Conservation (phyloP, 441 rosid species). For the Oxalis stricta region DNA sequence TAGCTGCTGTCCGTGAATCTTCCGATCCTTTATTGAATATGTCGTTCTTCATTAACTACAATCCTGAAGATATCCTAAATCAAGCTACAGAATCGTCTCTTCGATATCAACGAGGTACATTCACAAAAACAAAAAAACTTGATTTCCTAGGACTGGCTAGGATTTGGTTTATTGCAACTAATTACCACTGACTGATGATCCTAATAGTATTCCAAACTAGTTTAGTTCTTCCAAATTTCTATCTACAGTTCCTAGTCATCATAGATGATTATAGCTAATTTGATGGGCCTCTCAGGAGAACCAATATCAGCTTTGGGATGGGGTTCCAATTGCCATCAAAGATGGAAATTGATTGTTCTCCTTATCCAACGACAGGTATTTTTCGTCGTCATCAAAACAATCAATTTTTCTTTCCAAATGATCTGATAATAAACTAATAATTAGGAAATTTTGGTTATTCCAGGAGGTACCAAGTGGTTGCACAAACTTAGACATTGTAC, state of each 20-base stretch:
- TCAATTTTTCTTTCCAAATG: not conserved
- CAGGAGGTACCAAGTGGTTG: constrained; percentile 74
- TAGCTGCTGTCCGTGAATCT: constrained; percentile 34
- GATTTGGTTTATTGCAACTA: too few species aligned
- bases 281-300: constrained; percentile 25
- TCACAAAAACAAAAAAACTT: too few species aligned
- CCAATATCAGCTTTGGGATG: constrained; percentile 54
- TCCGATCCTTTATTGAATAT: constrained; percentile 25
- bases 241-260: too few species aligned
- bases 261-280: not conserved
- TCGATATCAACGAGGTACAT: constrained; percentile 41
- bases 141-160: too few species aligned
- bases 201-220: too few species aligned
- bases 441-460: not conserved
- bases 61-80: constrained; percentile 31
- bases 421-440: too few species aligned
- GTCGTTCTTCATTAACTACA: constrained; percentile 47
- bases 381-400: not conserved
- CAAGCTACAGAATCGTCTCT: constrained; percentile 48
- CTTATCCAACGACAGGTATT: constrained; percentile 63
- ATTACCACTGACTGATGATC: too few species aligned
- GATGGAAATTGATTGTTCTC: constrained; percentile 71
- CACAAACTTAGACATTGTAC: constrained; percentile 39
- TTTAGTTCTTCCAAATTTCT: too few species aligned
- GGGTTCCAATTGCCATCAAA: constrained; percentile 61